Percentiles rank a stretch among this genome's conserved stretches.
These are phyloP conservation scores for Alliaria petiolata DNA, from an alignment of 345 rosid species.

Conservation along the genomic window DNA sequence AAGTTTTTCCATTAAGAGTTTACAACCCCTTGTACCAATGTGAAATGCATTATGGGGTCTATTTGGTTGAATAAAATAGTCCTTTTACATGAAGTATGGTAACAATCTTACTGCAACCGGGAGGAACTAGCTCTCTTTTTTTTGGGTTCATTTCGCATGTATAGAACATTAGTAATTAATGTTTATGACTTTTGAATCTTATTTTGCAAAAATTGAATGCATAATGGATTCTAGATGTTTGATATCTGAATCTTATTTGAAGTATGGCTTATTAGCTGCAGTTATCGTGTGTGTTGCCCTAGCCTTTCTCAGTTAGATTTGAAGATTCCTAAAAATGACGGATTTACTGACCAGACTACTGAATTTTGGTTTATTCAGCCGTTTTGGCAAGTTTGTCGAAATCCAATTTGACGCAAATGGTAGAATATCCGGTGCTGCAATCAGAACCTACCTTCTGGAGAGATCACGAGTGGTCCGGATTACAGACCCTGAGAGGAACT, in stretches of 20 bases:
- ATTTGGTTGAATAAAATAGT: background rate
- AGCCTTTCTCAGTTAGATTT: background rate
- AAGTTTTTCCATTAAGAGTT: background rate
- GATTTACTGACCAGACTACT: conserved; percentile 15
- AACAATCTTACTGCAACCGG: background rate
- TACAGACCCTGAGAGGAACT: conserved; percentile 92
- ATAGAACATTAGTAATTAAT: background rate
- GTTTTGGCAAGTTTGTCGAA: conserved; percentile 99
- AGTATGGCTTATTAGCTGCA: background rate
- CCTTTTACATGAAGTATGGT: background rate
- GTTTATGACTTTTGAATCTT: conserved; percentile 1
- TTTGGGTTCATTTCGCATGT: background rate
- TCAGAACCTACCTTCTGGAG: conserved; percentile 96
- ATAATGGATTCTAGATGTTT: background rate
- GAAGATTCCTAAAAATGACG: background rate
- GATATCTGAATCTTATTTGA: background rate
- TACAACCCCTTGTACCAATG: conserved; percentile 1
- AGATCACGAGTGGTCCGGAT: conserved; percentile 97
- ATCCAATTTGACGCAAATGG: conserved; percentile 89
- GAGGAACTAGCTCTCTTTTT: background rate
- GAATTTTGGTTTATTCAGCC: conserved; percentile 50
- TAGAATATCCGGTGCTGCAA: conserved; percentile 99
- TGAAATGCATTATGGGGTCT: conserved; percentile 7
- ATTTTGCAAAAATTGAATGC: background rate
- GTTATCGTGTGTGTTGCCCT: conserved; percentile 8